Base-by-base conservation (phyloP, 2,329 filamentous ascomycete genomes). In the Colletotrichum tropicicola region DNA sequence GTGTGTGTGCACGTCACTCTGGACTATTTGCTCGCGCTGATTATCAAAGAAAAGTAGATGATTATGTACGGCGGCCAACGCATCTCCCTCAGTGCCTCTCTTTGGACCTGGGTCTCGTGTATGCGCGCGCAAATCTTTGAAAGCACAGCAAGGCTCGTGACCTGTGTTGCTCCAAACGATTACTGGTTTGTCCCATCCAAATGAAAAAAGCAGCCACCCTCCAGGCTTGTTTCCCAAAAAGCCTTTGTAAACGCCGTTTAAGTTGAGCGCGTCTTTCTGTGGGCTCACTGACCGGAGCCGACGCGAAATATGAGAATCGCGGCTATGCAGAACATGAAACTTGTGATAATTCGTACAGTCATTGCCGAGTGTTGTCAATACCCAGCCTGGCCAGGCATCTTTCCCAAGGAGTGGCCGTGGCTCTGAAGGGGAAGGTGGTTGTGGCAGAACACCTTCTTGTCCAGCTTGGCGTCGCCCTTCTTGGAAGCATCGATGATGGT, bases 401-500 rank as follows among this genome's bases (percentile, higher is more conserved):
- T 85, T 52, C 84, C 84, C 13, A 87, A 75, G 3, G 85, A 81
- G 61, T 86, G 82, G 43, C 79, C 78, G 21, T 78, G 78, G 37
- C 73, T 78, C 73, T 83, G 80, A 2, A 79, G 77, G 15, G 85
- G 85, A 19, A 88, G 75, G 68, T 89, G 86, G 73, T 83, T 87
- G 73, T 89, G 86, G 74, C 84, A 87, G 70, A 82, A 87, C 39
- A 87, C 87, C 74, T 83, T 86, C 71, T 82, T 81, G 9, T 74
- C 76, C 59, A 79, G 80, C 32, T 78, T 79, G 32, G 76, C 75
- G 39, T 76, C 75, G 65, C 81, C 80, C 70, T 83, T 85, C 79
- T 88, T 88, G 68, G 85, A 85, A 0, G 85, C 87, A 70, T 92
- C 89, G 64, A 92, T 90, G 23, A 81, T 76, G 51, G 82, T 81